Conservation (phyloP, 2,329 filamentous ascomycete genomes). For the Coleophoma eucalyptorum region DNA sequence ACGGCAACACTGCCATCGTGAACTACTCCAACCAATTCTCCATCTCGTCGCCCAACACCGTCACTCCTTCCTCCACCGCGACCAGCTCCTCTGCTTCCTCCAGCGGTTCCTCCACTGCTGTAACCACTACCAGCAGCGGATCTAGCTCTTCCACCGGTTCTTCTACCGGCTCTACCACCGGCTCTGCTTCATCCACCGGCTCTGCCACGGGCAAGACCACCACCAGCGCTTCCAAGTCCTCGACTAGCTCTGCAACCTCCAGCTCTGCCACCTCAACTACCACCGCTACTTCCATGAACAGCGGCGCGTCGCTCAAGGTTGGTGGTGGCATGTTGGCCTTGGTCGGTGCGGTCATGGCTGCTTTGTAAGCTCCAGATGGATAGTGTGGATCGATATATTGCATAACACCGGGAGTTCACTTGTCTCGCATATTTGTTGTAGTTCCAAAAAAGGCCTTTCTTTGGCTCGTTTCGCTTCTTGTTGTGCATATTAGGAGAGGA, state of each 20-base stretch:
- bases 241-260: background rate
- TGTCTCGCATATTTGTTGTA: no score
- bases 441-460: no score
- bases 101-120: background rate
- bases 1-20: constrained; percentile 12
- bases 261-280: background rate
- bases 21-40: constrained; percentile 23
- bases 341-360: constrained; percentile 2
- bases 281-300: background rate
- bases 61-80: background rate
- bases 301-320: background rate
- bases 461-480: no score
- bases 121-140: background rate
- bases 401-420: no score
- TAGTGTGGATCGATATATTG: no score
- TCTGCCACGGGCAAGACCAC: background rate
- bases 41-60: constrained; percentile 17
- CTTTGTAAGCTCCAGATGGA: background rate
- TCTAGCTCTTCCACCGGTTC: background rate
- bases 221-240: background rate
- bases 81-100: background rate
- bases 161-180: background rate
- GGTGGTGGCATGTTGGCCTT: constrained; percentile 2
- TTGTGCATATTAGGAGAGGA: no score
- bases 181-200: background rate